Percentiles rank a stretch among this genome's conserved stretches.
Conservation (phyloP, 2,329 filamentous ascomycete genomes). For the Xenosphaeropsis pyriputrescens region DNA sequence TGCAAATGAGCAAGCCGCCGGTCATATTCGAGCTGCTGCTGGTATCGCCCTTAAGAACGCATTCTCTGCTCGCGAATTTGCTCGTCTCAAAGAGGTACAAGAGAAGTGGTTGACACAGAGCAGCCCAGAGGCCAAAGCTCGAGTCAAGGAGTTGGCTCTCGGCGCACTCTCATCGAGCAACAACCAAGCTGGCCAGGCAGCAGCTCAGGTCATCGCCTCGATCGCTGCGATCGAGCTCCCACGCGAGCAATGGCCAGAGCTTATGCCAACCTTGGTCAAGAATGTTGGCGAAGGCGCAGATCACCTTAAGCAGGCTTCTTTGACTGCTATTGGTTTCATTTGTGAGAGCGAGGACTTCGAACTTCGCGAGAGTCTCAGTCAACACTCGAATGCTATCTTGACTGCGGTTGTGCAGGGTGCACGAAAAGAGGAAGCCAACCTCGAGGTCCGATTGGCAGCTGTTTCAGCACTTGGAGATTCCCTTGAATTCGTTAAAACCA, state of each 20-base stretch:
- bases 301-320: conserved; percentile 83
- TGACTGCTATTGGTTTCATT: conserved; percentile 96
- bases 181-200: conserved; percentile 70
- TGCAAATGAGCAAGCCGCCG: conserved; percentile 73
- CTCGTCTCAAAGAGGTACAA: conserved; percentile 79
- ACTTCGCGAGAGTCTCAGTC: conserved; percentile 62
- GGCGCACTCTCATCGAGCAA: conserved; percentile 73
- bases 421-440: conserved; percentile 86
- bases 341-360: conserved; percentile 91
- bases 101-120: conserved; percentile 83
- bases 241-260: conserved; percentile 80
- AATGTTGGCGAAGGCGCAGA: conserved; percentile 80
- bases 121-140: conserved; percentile 65
- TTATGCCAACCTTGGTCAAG: conserved; percentile 79
- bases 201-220: conserved; percentile 88
- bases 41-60: conserved; percentile 97
- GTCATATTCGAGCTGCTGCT: conserved; percentile 81
- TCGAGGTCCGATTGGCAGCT: conserved; percentile 80
- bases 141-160: conserved; percentile 82
- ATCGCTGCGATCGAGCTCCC: conserved; percentile 93
- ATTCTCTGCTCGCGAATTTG: conserved; percentile 83
- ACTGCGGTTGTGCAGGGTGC: conserved; percentile 96
- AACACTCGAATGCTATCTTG: conserved; percentile 93
- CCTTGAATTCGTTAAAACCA: conserved; percentile 92
- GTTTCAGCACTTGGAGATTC: conserved; percentile 92